phyloP scores from a whole-genome alignment of 805 yeast genomes.

The Kazachstania martiniae region DNA sequence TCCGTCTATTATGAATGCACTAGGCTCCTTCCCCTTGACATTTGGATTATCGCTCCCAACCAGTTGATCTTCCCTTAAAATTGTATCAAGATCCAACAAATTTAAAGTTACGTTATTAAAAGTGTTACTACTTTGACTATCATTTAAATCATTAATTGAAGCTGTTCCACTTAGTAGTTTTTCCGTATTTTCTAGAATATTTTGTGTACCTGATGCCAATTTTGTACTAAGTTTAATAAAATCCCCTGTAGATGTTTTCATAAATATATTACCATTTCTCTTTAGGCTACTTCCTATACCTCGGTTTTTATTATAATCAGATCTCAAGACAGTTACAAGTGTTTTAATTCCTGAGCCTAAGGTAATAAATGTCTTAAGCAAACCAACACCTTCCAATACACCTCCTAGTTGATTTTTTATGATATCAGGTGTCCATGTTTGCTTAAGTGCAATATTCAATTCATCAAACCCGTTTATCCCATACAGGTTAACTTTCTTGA shows the following conservation, averaged over 20 bases:
- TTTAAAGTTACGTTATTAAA: no score
- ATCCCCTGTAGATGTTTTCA: slow-evolving; percentile 72
- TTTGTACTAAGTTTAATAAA: slow-evolving; percentile 73
- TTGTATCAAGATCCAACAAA: slow-evolving; percentile 13
- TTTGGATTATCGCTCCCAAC: slow-evolving; percentile 27
- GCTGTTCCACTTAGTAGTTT: slow-evolving; percentile 70
- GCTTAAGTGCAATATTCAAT: slow-evolving; percentile 44
- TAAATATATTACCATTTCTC: slow-evolving; percentile 63
- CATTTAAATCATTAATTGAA: slow-evolving; percentile 33
- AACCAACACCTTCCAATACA: slow-evolving; percentile 74
- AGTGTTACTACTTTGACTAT: slow-evolving; percentile 1
- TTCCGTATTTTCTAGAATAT: slow-evolving; percentile 68
- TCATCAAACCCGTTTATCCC: slow-evolving; percentile 70
- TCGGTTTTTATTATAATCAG: slow-evolving; percentile 38
- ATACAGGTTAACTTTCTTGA: slow-evolving; percentile 52
- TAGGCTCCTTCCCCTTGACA: slow-evolving; percentile 21
- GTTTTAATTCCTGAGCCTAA: slow-evolving; percentile 72
- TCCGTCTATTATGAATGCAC: slow-evolving; percentile 21
- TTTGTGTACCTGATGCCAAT: slow-evolving; percentile 81
- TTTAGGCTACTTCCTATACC: slow-evolving; percentile 57
- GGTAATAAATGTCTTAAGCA: slow-evolving; percentile 64
- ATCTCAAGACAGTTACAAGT: slow-evolving; percentile 59
- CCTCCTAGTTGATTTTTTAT: slow-evolving; percentile 71
- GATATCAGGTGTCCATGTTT: slow-evolving; percentile 84
- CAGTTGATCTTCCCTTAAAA: slow-evolving; percentile 27